These are phyloP conservation scores for Diophrys appendiculata DNA, from an alignment of 73 alveolate species.

Conservation along the genomic window DNA sequence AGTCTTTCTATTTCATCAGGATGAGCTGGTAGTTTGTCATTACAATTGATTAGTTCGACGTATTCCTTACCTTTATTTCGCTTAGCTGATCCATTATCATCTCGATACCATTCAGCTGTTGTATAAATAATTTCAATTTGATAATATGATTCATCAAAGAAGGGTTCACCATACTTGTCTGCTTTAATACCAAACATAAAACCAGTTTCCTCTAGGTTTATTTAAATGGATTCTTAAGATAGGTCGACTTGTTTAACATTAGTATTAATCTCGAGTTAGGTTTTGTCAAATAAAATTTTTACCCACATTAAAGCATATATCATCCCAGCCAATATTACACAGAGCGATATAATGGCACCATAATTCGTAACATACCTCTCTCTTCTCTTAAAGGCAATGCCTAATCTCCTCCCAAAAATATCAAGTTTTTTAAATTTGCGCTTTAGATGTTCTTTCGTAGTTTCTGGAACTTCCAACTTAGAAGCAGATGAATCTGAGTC, in stretches of 20 bases:
- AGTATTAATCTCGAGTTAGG: background rate
- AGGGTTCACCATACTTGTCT: background rate
- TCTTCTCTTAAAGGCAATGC: background rate
- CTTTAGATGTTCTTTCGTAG: background rate
- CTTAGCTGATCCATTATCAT: background rate
- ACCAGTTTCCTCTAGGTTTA: background rate
- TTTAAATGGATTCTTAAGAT: background rate
- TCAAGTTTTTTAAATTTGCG: background rate
- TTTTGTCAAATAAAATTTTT: background rate
- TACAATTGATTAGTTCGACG: background rate
- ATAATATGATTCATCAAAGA: background rate
- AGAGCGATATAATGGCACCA: background rate
- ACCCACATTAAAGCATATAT: background rate
- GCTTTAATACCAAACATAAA: slow-evolving; percentile 5
- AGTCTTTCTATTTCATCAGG: background rate
- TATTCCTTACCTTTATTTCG: background rate
- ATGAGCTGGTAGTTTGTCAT: background rate
- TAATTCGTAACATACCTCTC: background rate
- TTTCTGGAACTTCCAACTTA: background rate
- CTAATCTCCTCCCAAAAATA: slow-evolving; percentile 5
- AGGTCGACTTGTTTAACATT: background rate
- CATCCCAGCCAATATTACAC: background rate
- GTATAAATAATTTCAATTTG: background rate
- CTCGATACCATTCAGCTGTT: background rate
- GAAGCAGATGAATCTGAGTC: background rate